These are phyloP conservation scores for Schizonepeta tenuifolia DNA, from an alignment of 257 asterid species.

Conservation along the genomic window DNA sequence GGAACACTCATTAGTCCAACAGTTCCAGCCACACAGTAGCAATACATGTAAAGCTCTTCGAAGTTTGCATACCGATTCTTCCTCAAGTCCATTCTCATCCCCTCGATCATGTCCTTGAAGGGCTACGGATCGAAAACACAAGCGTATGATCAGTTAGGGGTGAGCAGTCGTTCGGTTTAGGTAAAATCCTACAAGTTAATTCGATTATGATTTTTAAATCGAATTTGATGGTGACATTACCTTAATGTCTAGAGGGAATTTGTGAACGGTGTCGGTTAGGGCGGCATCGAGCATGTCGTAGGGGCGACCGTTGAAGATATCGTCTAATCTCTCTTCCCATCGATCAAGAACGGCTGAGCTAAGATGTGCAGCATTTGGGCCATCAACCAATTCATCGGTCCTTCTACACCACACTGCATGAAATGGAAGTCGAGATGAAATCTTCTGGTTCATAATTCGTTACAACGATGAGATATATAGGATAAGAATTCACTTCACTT, in stretches of 20 bases:
- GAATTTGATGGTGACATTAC: conserved; percentile 30
- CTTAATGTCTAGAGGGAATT: conserved; percentile 78
- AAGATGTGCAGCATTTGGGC: conserved; percentile 63
- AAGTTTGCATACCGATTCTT: conserved; percentile 65
- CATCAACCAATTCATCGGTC: conserved; percentile 85
- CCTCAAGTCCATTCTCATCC: conserved; percentile 83
- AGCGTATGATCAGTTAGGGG: not conserved
- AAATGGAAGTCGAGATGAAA: not conserved
- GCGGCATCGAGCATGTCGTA: conserved; percentile 85
- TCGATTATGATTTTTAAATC: too few species aligned
- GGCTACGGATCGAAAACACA: conserved; percentile 46
- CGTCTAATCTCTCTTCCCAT: conserved; percentile 80
- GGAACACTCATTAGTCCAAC: conserved; percentile 92
- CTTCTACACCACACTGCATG: conserved; percentile 86
- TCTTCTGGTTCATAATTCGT: not conserved
- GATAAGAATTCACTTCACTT: not conserved
- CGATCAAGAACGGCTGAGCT: conserved; percentile 64
- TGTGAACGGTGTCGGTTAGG: conserved; percentile 65
- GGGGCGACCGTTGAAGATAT: conserved; percentile 69
- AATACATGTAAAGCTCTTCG: conserved; percentile 66
- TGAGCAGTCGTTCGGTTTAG: not conserved
- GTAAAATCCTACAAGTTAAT: too few species aligned
- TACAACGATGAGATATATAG: too few species aligned
- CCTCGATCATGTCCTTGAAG: conserved; percentile 87
- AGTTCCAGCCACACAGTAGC: conserved; percentile 87